phyloP scores from a whole-genome alignment of 2,329 filamentous ascomycete genomes.

The Penicillium verrucosum region DNA sequence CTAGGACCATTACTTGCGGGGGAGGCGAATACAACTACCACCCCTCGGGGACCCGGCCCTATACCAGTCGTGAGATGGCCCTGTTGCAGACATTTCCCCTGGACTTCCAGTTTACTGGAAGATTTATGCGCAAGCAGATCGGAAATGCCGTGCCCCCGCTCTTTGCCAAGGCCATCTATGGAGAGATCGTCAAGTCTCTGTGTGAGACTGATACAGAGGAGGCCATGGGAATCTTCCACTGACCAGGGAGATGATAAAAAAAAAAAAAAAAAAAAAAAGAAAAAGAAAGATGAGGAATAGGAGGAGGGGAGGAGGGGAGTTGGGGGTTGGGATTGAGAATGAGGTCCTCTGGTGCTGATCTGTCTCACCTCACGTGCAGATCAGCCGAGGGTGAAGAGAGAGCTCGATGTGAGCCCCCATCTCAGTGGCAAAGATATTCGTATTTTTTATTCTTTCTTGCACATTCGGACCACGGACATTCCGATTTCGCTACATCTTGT shows the following conservation, averaged over 20 bases:
- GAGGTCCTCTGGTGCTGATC: background rate
- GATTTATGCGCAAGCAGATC: conserved; percentile 57
- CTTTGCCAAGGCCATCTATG: conserved; percentile 41
- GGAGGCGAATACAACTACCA: conserved; percentile 63
- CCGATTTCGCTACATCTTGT: background rate
- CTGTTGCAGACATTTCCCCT: conserved; percentile 67
- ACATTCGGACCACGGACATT: background rate
- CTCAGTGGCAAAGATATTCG: background rate
- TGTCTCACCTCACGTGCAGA: conserved; percentile 5
- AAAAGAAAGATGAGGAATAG: background rate
- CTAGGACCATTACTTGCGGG: conserved; percentile 60
- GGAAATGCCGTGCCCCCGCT: conserved; percentile 74
- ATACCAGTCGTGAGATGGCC: conserved; percentile 67
- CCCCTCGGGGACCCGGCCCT: conserved; percentile 59
- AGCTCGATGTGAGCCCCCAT: background rate
- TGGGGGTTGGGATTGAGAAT: background rate
- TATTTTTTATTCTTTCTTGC: background rate
- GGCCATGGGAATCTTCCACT: background rate
- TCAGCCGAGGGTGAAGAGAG: conserved; percentile 2
- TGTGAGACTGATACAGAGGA: conserved; percentile 35
- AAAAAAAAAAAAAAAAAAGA: background rate
- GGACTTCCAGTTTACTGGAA: conserved; percentile 55
- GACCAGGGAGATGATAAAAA: background rate
- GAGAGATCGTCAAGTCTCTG: conserved; percentile 38
- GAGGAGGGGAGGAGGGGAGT: background rate